phyloP scores from a whole-genome alignment of 2,329 filamentous ascomycete genomes.

The Raffaelea albimanens region DNA sequence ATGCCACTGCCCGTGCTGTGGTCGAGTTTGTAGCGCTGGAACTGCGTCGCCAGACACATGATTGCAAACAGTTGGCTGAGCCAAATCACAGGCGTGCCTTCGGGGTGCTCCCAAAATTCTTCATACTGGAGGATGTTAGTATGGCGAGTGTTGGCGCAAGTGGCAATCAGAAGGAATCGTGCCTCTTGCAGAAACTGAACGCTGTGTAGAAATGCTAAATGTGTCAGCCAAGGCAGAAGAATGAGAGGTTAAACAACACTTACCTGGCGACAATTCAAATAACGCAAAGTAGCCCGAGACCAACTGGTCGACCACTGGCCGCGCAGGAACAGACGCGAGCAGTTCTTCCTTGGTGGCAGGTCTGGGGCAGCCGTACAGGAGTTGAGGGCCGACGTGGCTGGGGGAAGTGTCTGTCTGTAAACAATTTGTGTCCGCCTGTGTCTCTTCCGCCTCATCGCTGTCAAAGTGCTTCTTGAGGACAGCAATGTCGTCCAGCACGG shows the following conservation, averaged over 20 bases:
- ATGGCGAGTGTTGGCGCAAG: not conserved
- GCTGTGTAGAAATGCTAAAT: conserved; percentile 1
- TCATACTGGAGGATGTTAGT: conserved; percentile 18
- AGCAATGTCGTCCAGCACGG: conserved; percentile 3
- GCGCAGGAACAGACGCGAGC: not conserved
- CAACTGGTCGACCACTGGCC: conserved; percentile 3
- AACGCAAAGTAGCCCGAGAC: conserved; percentile 3
- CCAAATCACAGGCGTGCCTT: conserved; percentile 24
- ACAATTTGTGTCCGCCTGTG: not conserved
- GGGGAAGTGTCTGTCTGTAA: not conserved
- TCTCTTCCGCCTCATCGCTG: not conserved
- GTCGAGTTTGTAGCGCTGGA: conserved; percentile 3
- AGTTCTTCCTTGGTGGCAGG: conserved; percentile 4
- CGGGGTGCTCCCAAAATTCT: conserved; percentile 25
- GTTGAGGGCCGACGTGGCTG: not conserved
- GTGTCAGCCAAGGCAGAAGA: not conserved
- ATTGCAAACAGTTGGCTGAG: conserved; percentile 27
- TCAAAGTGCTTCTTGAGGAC: conserved; percentile 4
- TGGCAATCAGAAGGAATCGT: too few relatives aligned
- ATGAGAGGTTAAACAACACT: not conserved
- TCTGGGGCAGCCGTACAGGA: conserved; percentile 2
- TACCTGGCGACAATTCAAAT: conserved; percentile 4
- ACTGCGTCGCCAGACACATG: conserved; percentile 19
- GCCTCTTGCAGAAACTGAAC: not conserved
- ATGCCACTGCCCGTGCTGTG: not conserved